Base-by-base conservation (phyloP, 495 filamentous ascomycete genomes). In the Neurospora sublineolata region DNA sequence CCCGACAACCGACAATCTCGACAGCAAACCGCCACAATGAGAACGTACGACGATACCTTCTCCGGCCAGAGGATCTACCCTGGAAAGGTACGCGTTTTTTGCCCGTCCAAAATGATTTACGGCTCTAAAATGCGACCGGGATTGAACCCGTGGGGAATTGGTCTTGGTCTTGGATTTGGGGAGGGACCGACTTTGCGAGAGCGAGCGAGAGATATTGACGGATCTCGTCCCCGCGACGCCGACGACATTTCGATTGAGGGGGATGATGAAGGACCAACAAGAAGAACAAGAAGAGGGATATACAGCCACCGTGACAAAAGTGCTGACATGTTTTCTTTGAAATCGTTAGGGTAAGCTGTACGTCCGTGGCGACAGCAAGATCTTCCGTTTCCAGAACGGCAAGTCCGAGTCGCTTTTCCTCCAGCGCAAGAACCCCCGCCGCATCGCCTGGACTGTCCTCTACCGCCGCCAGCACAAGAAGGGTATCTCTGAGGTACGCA, bases 311-410 rank as follows among this genome's bases (percentile, higher is more conserved):
- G 70, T 20, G 46, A 37, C 30, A 41, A 71, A 71, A 39, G 41
- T 23, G 73, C 80, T 83, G 81, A 80, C 76, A 42, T 64, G 52
- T 36, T 72, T 44, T 73, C 69, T 38, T 70, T 18, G 27, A 27
- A 68, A 69, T n/a, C 69, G 73, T 77, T 71, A 97, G 94, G 94
- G 94, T 86, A 98, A 98, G 87, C 91, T 99, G 85, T 99, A 93
- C 87, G 86, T 99, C 88, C 93, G 95, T 86, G 93, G 94, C 81
- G 95, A 99, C 89, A 97, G 93, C 93, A 99, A 97, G 89, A 90
- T 98, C 89, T 99, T 99, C 90, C 93, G 95, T 80, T 99, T 99
- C 91, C 93, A 96, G 85, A 98, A 96, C 85, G 94, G 95, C 88
- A 99, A 99, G 87, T 94, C 94, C 87, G 96, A 99, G 86, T 97